A percentile compares a stretch with the other conserved stretches of the same genome.
These are phyloP conservation scores for Cucumis sativus DNA, from an alignment of 306 rosid species.

Conservation along the genomic window Cucumber_9930_V3 NC_026655.2:14826501-14827000, in stretches of 20 bases:
- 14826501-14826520: neutral
- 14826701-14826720: neutral
- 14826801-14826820: conserved; percentile 70
- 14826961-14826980: conserved; percentile 5
- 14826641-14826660: neutral
- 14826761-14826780: conserved; percentile 98
- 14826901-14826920: conserved; percentile 72
- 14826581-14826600: too few species aligned
- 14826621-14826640: neutral
- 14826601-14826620: too few species aligned
- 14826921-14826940: conserved; percentile 74
- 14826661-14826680: neutral
- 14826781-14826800: conserved; percentile 75
- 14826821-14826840: conserved; percentile 49
- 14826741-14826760: conserved; percentile 59
- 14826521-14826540: neutral
- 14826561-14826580: neutral
- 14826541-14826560: neutral
- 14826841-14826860: conserved; percentile 35
- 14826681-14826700: neutral
- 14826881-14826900: conserved; percentile 53
- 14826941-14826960: conserved; percentile 59
- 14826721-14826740: neutral
- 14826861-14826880: conserved; percentile 43
- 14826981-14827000: neutral